A percentile compares a stretch with the other conserved stretches of the same genome.
phyloP scores from a whole-genome alignment of 75 land plant genomes.

The Ceratopteris richardii region DNA sequence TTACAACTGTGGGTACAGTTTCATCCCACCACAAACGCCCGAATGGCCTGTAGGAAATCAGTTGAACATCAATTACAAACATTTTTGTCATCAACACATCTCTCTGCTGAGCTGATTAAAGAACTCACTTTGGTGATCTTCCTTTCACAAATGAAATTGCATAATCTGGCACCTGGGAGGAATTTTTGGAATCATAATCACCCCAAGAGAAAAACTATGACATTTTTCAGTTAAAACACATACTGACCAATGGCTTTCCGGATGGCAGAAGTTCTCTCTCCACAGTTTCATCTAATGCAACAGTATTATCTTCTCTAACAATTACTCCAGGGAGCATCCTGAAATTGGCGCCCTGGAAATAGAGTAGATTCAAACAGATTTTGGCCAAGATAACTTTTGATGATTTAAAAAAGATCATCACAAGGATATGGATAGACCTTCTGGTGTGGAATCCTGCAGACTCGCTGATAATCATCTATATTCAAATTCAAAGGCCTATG shows the following conservation, averaged over 20 bases:
- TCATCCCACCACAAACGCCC: conserved; percentile 99
- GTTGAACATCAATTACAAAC: conserved; percentile 7
- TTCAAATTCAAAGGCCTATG: conserved; percentile 61
- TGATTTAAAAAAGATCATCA: too few relatives aligned
- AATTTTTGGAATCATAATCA: too few relatives aligned
- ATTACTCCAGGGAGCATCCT: conserved; percentile 68
- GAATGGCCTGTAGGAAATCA: conserved; percentile 55
- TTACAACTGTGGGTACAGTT: conserved; percentile 78
- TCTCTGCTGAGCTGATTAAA: too few relatives aligned
- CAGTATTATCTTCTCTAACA: conserved; percentile 40
- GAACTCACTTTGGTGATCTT: conserved; percentile 44
- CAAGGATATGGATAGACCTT: conserved; percentile 37
- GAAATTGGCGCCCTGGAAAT: conserved; percentile 77
- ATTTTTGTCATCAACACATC: too few relatives aligned
- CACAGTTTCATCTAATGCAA: conserved; percentile 41
- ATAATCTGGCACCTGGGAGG: conserved; percentile 68
- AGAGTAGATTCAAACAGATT: background rate
- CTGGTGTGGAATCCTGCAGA: conserved; percentile 54
- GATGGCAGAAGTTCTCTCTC: conserved; percentile 50
- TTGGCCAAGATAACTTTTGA: background rate
- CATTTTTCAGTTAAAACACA: background rate
- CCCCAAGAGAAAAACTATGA: too few relatives aligned
- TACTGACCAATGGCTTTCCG: conserved; percentile 74
- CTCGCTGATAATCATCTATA: conserved; percentile 64
- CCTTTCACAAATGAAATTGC: conserved; percentile 48